Evolutionary conservation across 2,329 filamentous ascomycete genomes (phyloP), one percentile per base, ranked within the genome.

Genomic region (Elsinoe necatrix): DNA sequence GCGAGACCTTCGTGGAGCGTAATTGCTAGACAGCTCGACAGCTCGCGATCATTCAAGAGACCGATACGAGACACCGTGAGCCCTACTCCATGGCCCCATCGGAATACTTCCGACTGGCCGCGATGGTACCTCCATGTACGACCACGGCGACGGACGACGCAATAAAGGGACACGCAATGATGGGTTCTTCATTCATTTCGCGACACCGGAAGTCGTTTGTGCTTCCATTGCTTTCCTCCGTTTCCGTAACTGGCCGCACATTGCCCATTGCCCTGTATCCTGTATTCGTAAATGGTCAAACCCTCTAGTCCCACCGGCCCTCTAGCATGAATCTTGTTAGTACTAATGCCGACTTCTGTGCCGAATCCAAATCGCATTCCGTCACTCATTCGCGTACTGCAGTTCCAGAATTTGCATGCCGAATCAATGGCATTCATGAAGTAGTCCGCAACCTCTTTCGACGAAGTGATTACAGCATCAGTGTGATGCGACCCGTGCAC

Each of bases 331-430:
- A 98, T 95, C 77, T 97, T 98, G 77, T 96, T 98, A 51, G 93
- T 98, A 74, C 88, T 95, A 72, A 98, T 97, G 56, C 93, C 93
- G 21, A 98, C 93, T 73, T 98, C 93, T 0, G 93, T 97, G 48
- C 93, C 93, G 72, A 98, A 98, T 6, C 93, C 93, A 69, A 95
- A 97, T 41, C 93, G 81, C 87, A 95, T 96, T 6, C 93, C 93
- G 70, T 98, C 93, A 4, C 91, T 90, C 74, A 98, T 92, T 52
- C 93, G 82, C 7, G 89, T 95, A 21, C 89, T 95, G 6, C 90
- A 88, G 69, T 98, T 98, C 90, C 92, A 96, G 78, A 95, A 98
- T 16, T 92, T 91, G 54, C 91, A 92, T 0, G 90, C 87, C 25
- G 89, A 89, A 73, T 97, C 93, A 52, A 97, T 82, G 58, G 82